phyloP scores from a whole-genome alignment of 192 early-diverging fungal species.

The Coemansia sp. region DNA sequence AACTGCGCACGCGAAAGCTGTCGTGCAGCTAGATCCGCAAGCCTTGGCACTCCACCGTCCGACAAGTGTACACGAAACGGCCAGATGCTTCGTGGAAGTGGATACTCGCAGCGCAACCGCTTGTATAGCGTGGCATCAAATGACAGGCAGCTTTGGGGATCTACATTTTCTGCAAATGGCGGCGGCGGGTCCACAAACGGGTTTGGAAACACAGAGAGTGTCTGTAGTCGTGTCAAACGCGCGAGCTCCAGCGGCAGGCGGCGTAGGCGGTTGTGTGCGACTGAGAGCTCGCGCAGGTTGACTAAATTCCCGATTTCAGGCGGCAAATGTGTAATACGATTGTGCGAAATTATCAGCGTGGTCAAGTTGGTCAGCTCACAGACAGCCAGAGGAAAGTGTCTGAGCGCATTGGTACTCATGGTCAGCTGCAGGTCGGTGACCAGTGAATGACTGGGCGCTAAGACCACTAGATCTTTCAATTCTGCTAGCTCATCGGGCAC shows the following conservation, averaged over 20 bases:
- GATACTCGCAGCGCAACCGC: background rate
- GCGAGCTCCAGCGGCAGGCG: slow-evolving; percentile 43
- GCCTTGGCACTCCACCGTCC: slow-evolving; percentile 27
- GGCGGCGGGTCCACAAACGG: slow-evolving; percentile 27
- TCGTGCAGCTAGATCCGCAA: slow-evolving; percentile 48
- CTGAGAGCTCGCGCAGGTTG: slow-evolving; percentile 49
- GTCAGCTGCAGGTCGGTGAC: slow-evolving; percentile 40
- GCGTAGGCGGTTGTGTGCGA: slow-evolving; percentile 42
- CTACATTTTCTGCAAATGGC: background rate
- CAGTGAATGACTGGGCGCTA: slow-evolving; percentile 41
- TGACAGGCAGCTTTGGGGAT: background rate
- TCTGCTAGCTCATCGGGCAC: slow-evolving; percentile 54
- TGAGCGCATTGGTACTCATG: slow-evolving; percentile 34
- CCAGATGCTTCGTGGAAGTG: background rate
- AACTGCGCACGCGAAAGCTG: slow-evolving; percentile 23
- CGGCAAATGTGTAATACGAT: slow-evolving; percentile 44
- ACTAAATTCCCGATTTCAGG: slow-evolving; percentile 50
- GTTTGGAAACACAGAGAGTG: slow-evolving; percentile 41
- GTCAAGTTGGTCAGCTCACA: slow-evolving; percentile 55
- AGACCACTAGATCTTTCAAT: slow-evolving; percentile 51
- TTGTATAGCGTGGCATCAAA: slow-evolving; percentile 10
- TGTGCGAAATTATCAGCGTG: slow-evolving; percentile 49
- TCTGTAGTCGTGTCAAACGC: slow-evolving; percentile 25
- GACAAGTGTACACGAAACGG: slow-evolving; percentile 15
- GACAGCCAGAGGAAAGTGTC: slow-evolving; percentile 36